Base-by-base conservation (phyloP, 2,329 filamentous ascomycete species). In the Phialocephala subalpina region DNA sequence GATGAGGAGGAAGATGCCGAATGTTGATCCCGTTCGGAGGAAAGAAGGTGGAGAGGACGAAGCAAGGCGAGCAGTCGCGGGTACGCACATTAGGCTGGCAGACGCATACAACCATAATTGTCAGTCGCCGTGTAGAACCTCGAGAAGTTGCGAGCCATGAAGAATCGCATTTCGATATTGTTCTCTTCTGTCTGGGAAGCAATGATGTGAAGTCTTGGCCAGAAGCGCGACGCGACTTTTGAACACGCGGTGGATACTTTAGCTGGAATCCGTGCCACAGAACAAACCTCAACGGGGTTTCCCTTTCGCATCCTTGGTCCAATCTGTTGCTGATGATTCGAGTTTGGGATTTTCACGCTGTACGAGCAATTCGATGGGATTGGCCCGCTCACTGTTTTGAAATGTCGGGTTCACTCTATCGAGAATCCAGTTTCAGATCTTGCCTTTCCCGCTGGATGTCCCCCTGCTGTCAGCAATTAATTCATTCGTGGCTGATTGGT, bases 381-480 rank as follows among this genome's bases (percentile, higher is more conserved):
- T 53, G 49, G 49, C 29, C 18, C 27, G 1, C 12, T 29, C 14
- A 11, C 25, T 29, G 25, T 11, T 18, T 53, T 27, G 22, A 22
- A 53, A 7, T 12, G 7, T 29, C 14, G 14, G n/a, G 18, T 8
- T 14, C 9, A 16, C n/a, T 29, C 22, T 25, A 7, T 53, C 49
- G 5, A 22, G 42, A 14, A 7, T 49, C 45, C 4, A 49, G 45
- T 22, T 49, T 49, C 45, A n/a, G 45, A 49, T 49, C 45, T 49
- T 49, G 45, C 18, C 18, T 49, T 14, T 53, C 22, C 25, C 27
- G 49, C 25, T 53, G 12, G 3, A 27, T 22, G 25, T 53, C 22
- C 49, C 20, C 25, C 49, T 53, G 49, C 49, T 29, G 49, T 53
- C 49, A 53, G 49, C 49, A 53, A 12, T 53, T 29, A 29, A 29